These are phyloP conservation scores for Exophiala dermatitidis DNA, from an alignment of 2,329 filamentous ascomycete species.

Conservation along the genomic window DNA sequence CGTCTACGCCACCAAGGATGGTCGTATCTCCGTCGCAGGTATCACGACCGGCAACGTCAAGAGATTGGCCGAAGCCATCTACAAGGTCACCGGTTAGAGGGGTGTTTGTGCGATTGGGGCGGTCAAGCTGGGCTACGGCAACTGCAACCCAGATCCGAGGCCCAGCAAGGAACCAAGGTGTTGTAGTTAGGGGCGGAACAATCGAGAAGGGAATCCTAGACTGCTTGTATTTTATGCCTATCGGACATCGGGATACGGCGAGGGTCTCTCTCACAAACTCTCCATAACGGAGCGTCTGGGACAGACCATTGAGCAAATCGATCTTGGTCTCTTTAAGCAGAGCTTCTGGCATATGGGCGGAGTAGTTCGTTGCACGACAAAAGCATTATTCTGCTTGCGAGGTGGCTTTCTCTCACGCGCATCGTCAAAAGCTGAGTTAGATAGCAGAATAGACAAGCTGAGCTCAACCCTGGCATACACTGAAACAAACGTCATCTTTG, in stretches of 20 bases:
- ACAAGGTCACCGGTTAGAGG: slow-evolving; percentile 44
- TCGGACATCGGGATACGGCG: neutral
- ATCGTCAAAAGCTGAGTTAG: neutral
- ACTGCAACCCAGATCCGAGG: neutral
- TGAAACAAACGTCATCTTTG: too few relatives aligned
- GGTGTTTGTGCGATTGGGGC: neutral
- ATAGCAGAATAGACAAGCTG: neutral
- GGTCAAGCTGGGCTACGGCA: too few relatives aligned
- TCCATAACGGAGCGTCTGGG: neutral
- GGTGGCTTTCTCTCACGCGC: neutral
- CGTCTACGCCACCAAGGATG: slow-evolving; percentile 85
- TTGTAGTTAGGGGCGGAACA: too few relatives aligned
- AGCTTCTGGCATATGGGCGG: neutral
- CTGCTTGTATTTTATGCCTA: neutral
- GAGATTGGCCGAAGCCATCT: slow-evolving; percentile 45
- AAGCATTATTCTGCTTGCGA: neutral
- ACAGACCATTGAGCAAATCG: neutral
- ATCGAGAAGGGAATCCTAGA: neutral
- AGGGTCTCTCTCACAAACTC: neutral
- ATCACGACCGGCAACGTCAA: slow-evolving; percentile 46
- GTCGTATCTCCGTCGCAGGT: slow-evolving; percentile 46
- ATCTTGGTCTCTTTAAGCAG: neutral
- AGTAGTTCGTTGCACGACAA: neutral
- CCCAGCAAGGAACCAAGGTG: neutral
- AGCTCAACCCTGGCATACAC: neutral